These are phyloP conservation scores for Lagenidium giganteum DNA, from an alignment of 352 stramenopile species.

Conservation along the genomic window DNA sequence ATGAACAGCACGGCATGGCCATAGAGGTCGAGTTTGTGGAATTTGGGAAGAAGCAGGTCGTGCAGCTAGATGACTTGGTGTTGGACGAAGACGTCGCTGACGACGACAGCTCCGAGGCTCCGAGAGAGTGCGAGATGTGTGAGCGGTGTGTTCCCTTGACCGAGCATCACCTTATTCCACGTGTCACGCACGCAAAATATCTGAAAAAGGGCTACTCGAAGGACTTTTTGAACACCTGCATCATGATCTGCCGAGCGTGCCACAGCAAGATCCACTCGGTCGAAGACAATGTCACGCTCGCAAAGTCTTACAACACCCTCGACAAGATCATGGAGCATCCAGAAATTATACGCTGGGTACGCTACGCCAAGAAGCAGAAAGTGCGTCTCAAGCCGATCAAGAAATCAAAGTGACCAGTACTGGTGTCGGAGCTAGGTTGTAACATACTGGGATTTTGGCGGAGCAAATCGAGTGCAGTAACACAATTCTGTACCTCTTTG, in stretches of 20 bases:
- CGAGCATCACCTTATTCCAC: slow-evolving; percentile 91
- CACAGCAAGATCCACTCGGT: slow-evolving; percentile 89
- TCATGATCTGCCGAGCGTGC: slow-evolving; percentile 90
- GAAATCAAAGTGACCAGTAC: slow-evolving; percentile 51
- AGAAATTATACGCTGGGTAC: slow-evolving; percentile 83
- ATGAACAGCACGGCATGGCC: not conserved
- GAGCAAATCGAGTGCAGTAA: too few relatives aligned
- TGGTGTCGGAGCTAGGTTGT: too few relatives aligned
- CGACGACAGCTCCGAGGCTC: slow-evolving; percentile 47
- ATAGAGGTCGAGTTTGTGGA: slow-evolving; percentile 75
- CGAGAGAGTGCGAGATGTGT: slow-evolving; percentile 84
- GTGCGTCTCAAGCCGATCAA: slow-evolving; percentile 51
- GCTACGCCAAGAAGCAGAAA: slow-evolving; percentile 90
- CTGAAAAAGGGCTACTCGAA: slow-evolving; percentile 71
- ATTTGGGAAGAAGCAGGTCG: slow-evolving; percentile 68
- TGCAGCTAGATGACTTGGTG: slow-evolving; percentile 52
- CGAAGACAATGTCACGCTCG: slow-evolving; percentile 89
- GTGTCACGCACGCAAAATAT: slow-evolving; percentile 73
- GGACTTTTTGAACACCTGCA: slow-evolving; percentile 80
- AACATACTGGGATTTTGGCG: too few relatives aligned
- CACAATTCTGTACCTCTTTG: too few relatives aligned
- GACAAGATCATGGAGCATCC: slow-evolving; percentile 89
- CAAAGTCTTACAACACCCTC: slow-evolving; percentile 87
- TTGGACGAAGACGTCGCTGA: slow-evolving; percentile 67
- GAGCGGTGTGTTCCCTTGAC: slow-evolving; percentile 90